These are phyloP conservation scores for Ploettnerulaceae sp. DNA, from an alignment of 2,329 filamentous ascomycete species.

Conservation along the genomic window DNA sequence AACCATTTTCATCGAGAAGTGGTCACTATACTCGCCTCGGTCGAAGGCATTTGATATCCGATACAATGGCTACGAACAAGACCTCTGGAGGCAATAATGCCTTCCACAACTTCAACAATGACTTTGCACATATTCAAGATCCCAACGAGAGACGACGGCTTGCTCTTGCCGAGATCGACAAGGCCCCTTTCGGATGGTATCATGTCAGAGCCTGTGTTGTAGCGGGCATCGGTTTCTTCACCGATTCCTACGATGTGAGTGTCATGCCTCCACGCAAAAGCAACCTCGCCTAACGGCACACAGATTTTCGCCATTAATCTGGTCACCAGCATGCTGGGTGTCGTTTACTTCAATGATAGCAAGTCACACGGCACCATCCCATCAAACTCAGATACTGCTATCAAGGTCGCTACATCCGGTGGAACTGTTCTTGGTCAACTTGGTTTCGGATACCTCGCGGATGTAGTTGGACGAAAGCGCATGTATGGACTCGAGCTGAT, in stretches of 20 bases:
- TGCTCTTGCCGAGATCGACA: slow-evolving; percentile 77
- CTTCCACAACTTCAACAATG: slow-evolving; percentile 75
- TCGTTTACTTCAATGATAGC: slow-evolving; percentile 27
- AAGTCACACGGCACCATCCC: slow-evolving; percentile 52
- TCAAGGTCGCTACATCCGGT: slow-evolving; percentile 79
- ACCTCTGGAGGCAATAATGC: slow-evolving; percentile 64
- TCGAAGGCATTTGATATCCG: background rate
- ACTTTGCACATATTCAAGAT: slow-evolving; percentile 52
- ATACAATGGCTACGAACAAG: slow-evolving; percentile 14
- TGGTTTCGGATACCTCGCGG: slow-evolving; percentile 72
- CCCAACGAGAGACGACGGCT: slow-evolving; percentile 74
- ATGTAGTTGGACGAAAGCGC: slow-evolving; percentile 70
- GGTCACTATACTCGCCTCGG: too few species aligned
- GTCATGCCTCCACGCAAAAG: slow-evolving; percentile 34
- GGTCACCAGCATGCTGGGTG: slow-evolving; percentile 31
- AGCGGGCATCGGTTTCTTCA: slow-evolving; percentile 84
- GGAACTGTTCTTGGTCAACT: slow-evolving; percentile 82
- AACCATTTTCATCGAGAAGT: too few species aligned
- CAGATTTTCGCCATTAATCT: slow-evolving; percentile 34
- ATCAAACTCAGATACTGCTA: slow-evolving; percentile 65
- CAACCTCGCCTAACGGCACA: slow-evolving; percentile 16
- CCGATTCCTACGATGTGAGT: slow-evolving; percentile 81
- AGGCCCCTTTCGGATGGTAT: slow-evolving; percentile 79
- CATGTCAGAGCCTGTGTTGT: slow-evolving; percentile 73
- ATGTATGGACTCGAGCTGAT: slow-evolving; percentile 78